Evolutionary conservation across 2,329 filamentous ascomycete species (phyloP), one percentile per base, ranked within the genome.

Genomic region (Biscogniauxia sp.): DNA sequence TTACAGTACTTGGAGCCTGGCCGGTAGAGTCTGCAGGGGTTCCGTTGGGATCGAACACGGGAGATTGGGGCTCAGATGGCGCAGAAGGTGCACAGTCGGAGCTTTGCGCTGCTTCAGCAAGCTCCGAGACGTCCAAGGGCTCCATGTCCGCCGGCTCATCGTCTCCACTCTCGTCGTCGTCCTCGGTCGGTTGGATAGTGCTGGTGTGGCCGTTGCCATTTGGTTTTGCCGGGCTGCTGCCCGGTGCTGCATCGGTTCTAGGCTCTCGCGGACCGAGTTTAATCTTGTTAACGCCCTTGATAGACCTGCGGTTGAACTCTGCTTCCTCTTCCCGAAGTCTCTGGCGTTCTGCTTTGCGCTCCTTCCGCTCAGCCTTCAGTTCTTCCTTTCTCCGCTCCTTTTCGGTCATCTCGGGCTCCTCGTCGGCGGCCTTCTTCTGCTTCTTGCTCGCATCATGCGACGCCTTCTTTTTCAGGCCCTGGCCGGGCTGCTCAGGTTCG

Each of bases 401-500:
- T 66, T 81, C 79, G n/a, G 59, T 61, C 9, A 68, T 45, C 60
- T 72, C 68, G 5, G 66, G 55, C 59, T 63, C 73, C 49, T 76
- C 77, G 66, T 83, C 78, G 61, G 77, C 76, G 63, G 80, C 75
- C 66, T 80, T 82, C 70, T 82, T 83, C 65, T 82, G 80, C 64
- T 82, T 83, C 68, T 75, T 69, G 70, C 37, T 45, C 15, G 68
- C 57, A 50, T 72, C 69, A 59, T 79, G 76, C 64, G 77, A 60
- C 59, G 76, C 75, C 57, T 71, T 74, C 70, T 77, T 78, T 72
- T 79, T 89, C 64, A 91, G 72, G 1, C 88, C 88, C 72, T 92
- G 83, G 51, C 82, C 80, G 2, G 89, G 89, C 66, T 80, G 78
- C 74, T 89, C 87, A 58, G 77, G 77, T 62, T 85, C 82, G 53